Base-by-base conservation (phyloP, 1,284 basidiomycete species). In the Porogramme epimiltina region DNA sequence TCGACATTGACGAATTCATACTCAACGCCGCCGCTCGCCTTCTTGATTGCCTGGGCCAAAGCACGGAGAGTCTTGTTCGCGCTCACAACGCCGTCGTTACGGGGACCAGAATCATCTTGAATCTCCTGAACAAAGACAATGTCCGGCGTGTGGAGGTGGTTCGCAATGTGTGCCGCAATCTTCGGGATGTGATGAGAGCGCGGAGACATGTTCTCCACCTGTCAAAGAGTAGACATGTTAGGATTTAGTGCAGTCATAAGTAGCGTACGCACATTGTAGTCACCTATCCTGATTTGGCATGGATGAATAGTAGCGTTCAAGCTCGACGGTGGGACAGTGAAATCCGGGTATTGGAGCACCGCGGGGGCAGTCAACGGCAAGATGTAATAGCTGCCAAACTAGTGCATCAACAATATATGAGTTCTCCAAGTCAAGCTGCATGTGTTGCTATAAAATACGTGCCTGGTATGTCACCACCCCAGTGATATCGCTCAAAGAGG, bases 81-180 rank as follows among this genome's bases (percentile, higher is more conserved):
- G 47, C 63, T 70, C 24, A 83, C 79, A 8, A 72, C 72, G 24
- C 84, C 84, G 62, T 85, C 77, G 62, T 85, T 66, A 0, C 68
- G 79, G 3, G 75, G 61, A 3, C 84, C 84, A 3, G 76, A 78
- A 65, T 85, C 79, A 63, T 86, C 84, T 60, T 86, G 82, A 19
- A 87, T 81, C 62, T 87, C 85, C 66, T 87, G 84, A 15, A 87
- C 56, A 63, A 85, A 84, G 54, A 87, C 65, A 52, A 87, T 74
- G 58, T 85, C 82, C 0, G 85, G 84, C 0, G 74, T 71, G 20
- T 72, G 70, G n/a, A 87, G 72, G 55, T 74, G 70, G 24, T 73
- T 68, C 18, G 70, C 77, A 44, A 87, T 82, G 57, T 86, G 84
- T n/a, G 69, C 58, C 1, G 82, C 84, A 36, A 86, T 71, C 18